Percentiles rank a stretch among this genome's conserved stretches.
Conservation (phyloP, 352 stramenopile genomes). For the Phytophthora pseudosyringae region DNA sequence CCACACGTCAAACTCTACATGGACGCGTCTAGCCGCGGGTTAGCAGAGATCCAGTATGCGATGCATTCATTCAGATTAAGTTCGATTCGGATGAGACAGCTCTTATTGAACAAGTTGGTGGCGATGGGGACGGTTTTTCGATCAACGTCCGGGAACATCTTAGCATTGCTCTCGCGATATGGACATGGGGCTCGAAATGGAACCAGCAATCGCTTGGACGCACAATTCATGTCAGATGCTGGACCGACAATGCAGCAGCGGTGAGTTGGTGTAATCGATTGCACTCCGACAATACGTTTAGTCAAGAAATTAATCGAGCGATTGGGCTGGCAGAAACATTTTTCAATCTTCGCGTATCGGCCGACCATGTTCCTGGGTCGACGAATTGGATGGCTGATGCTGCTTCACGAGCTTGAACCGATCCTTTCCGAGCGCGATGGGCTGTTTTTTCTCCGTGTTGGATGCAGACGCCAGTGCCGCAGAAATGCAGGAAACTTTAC, state of each 20-base stretch:
- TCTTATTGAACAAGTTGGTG: not conserved
- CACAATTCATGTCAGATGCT: slow-evolving; percentile 24
- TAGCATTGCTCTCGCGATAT: slow-evolving; percentile 18
- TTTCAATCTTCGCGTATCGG: slow-evolving; percentile 22
- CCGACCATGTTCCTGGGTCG: slow-evolving; percentile 17
- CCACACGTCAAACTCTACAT: slow-evolving; percentile 19
- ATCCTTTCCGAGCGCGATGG: slow-evolving; percentile 8
- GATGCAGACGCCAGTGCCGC: slow-evolving; percentile 8
- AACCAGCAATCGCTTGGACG: not conserved
- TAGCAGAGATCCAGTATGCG: slow-evolving; percentile 14
- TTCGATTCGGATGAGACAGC: slow-evolving; percentile 8
- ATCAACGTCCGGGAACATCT: slow-evolving; percentile 46
- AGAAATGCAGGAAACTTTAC: slow-evolving; percentile 24
- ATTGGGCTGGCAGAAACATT: slow-evolving; percentile 30
- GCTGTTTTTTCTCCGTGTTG: slow-evolving; percentile 24
- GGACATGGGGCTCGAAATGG: slow-evolving; percentile 26
- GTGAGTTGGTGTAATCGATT: slow-evolving; percentile 30
- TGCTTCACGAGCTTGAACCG: slow-evolving; percentile 26
- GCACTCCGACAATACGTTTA: slow-evolving; percentile 6
- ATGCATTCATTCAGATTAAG: slow-evolving; percentile 12
- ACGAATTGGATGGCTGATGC: slow-evolving; percentile 38
- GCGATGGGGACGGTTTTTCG: slow-evolving; percentile 15
- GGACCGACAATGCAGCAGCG: slow-evolving; percentile 37
- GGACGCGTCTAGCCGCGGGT: slow-evolving; percentile 11
- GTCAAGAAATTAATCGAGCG: slow-evolving; percentile 44